Evolutionary conservation across 306 rosid species (phyloP).

Genomic region (Sphenostylis stenocarpa): DNA sequence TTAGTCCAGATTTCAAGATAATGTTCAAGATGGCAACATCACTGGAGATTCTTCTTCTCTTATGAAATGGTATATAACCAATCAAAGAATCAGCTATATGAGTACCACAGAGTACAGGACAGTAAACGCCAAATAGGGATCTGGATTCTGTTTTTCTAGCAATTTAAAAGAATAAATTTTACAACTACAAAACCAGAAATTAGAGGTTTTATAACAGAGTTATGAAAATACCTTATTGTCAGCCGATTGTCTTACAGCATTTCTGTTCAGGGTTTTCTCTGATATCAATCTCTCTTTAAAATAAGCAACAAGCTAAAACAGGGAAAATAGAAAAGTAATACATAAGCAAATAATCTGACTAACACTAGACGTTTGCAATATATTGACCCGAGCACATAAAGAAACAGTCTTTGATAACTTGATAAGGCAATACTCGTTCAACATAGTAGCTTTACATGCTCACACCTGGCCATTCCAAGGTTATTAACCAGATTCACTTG

Average conservation of each 20-base stretch:
- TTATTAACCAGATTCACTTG: neutral
- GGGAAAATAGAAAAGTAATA: constrained; percentile 19
- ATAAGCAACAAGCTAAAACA: constrained; percentile 63
- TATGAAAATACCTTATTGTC: constrained; percentile 55
- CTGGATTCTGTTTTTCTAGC: neutral
- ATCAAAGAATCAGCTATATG: neutral
- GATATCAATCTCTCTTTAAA: constrained; percentile 78
- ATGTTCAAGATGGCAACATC: neutral
- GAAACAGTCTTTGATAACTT: neutral
- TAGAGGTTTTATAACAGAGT: neutral
- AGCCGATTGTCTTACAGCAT: constrained; percentile 66
- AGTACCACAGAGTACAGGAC: neutral
- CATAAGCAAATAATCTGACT: constrained; percentile 30
- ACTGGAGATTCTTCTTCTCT: neutral
- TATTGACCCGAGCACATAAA: constrained; percentile 7
- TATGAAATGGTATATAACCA: neutral
- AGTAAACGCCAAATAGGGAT: neutral
- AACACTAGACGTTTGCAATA: constrained; percentile 17
- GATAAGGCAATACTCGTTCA: neutral
- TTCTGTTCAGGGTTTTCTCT: constrained; percentile 68
- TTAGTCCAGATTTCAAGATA: neutral
- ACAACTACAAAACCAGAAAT: constrained; percentile 24
- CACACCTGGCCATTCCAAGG: neutral
- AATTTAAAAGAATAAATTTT: neutral
- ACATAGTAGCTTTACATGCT: constrained; percentile 11